Evolutionary conservation across 257 asterid species (phyloP).

Genomic region (Solanum chiquidenum): DNA sequence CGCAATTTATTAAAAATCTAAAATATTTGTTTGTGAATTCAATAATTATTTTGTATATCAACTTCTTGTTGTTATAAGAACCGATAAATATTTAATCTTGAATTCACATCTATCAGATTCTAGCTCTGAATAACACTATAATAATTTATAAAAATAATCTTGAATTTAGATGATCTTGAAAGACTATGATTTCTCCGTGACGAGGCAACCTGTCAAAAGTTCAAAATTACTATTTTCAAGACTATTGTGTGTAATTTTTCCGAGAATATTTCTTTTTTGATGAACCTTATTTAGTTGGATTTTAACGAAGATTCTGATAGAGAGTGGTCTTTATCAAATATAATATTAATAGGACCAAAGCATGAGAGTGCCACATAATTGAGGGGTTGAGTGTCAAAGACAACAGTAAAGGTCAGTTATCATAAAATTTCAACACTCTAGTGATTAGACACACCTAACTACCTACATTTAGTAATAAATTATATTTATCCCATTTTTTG

Average conservation of each 20-base stretch:
- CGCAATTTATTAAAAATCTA: neutral
- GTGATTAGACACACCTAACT: constrained; percentile 16
- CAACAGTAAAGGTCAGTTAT: neutral
- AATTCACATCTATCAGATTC: neutral
- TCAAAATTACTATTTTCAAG: neutral
- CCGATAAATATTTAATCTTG: neutral
- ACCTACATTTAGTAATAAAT: neutral
- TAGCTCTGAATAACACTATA: neutral
- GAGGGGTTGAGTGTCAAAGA: neutral
- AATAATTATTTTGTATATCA: neutral
- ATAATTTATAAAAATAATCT: neutral
- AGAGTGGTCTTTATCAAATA: neutral
- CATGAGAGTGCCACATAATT: neutral
- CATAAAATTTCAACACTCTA: neutral
- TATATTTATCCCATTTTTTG: neutral
- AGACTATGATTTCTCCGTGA: no score
- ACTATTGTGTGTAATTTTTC: neutral
- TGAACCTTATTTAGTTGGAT: neutral
- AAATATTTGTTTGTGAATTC: neutral
- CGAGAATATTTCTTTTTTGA: rapidly evolving
- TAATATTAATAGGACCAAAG: neutral
- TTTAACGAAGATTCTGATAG: rapidly evolving
- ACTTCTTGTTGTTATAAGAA: neutral
- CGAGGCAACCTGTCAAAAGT: neutral
- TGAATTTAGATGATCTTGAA: neutral